These are phyloP conservation scores for Zymoseptoria pseudotritici DNA, from an alignment of 2,329 filamentous ascomycete genomes.

Conservation along the genomic window DNA sequence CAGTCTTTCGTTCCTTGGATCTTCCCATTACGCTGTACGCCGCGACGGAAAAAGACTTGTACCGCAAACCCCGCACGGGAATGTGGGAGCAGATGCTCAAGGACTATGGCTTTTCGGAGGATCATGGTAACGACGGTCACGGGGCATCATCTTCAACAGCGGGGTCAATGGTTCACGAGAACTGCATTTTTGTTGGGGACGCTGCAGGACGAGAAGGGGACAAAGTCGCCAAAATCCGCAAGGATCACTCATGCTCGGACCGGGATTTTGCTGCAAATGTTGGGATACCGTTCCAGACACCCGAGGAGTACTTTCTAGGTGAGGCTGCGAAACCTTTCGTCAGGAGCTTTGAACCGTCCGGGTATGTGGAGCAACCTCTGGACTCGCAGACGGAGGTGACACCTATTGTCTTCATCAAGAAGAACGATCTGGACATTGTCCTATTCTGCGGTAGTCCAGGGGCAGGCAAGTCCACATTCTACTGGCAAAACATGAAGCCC, in stretches of 20 bases:
- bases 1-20: constrained; percentile 63
- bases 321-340: constrained; percentile 58
- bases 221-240: constrained; percentile 34
- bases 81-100: constrained; percentile 72
- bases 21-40: constrained; percentile 77
- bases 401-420: constrained; percentile 46
- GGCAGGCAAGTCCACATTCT: constrained; percentile 88
- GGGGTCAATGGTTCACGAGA: constrained; percentile 33
- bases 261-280: constrained; percentile 78
- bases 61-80: constrained; percentile 76
- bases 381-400: constrained; percentile 26
- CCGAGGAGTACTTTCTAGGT: constrained; percentile 83
- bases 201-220: constrained; percentile 52
- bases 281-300: constrained; percentile 72
- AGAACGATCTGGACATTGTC: constrained; percentile 64
- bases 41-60: constrained; percentile 73
- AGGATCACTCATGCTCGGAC: constrained; percentile 55
- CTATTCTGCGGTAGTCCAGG: constrained; percentile 84
- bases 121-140: constrained; percentile 32
- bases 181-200: constrained; percentile 84
- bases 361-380: constrained; percentile 39
- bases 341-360: constrained; percentile 63
- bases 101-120: constrained; percentile 52
- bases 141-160: not conserved
- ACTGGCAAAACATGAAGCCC: constrained; percentile 67